Conservation (phyloP, 2,329 filamentous ascomycete species). For the Cladosporium sphaerospermum region DNA sequence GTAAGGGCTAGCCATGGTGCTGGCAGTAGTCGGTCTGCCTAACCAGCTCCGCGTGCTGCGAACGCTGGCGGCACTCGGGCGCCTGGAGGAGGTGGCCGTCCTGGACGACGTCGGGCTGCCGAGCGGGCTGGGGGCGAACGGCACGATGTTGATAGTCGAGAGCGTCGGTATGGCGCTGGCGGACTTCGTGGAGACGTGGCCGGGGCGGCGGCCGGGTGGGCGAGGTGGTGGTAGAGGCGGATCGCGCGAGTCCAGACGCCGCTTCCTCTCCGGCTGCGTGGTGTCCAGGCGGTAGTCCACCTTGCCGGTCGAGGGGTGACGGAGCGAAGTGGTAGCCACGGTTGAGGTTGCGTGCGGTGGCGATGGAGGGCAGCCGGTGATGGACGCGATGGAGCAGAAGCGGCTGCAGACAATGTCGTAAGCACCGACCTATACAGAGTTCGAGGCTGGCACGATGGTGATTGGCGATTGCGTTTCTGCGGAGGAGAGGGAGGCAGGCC, state of each 20-base stretch:
- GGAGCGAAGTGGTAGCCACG: constrained; percentile 4
- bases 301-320: constrained; percentile 2
- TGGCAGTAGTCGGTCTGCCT: constrained; percentile 16
- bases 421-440: constrained; percentile 3
- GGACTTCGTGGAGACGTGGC: constrained; percentile 33
- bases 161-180: constrained; percentile 41
- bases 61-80: constrained; percentile 13
- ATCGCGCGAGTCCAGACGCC: constrained; percentile 10
- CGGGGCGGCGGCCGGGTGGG: constrained; percentile 20
- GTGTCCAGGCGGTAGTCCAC: constrained; percentile 6
- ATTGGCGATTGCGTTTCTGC: constrained; percentile 3
- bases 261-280: constrained; percentile 11
- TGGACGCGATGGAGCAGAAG: background rate
- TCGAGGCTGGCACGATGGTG: background rate
- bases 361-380: background rate
- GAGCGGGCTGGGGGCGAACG: constrained; percentile 14
- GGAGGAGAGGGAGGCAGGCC: background rate
- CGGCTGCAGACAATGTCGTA: constrained; percentile 1
- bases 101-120: constrained; percentile 9
- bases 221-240: constrained; percentile 7
- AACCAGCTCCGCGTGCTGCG: constrained; percentile 20
- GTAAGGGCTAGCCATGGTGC: constrained; percentile 19
- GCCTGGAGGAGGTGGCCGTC: constrained; percentile 13
- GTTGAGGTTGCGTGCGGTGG: background rate
- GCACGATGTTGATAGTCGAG: constrained; percentile 23